These are phyloP conservation scores for Suhomyces panamericanus DNA, from an alignment of 1,139 yeast species.

Conservation along the genomic window DNA sequence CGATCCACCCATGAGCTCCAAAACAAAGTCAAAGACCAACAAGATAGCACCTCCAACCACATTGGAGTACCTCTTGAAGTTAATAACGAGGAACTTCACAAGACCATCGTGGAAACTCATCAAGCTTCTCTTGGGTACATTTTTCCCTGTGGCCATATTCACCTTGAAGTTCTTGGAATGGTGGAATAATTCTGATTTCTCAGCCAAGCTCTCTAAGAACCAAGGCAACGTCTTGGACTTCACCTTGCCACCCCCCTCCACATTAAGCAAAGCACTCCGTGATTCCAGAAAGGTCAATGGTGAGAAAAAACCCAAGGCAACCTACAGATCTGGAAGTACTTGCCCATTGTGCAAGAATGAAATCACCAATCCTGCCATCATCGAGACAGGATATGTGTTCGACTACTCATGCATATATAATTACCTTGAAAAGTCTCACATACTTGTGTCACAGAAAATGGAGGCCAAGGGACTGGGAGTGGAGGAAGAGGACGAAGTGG, in stretches of 20 bases:
- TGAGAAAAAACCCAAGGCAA: conserved; percentile 12
- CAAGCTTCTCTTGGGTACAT: conserved; percentile 44
- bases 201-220: conserved; percentile 57
- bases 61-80: conserved; percentile 42
- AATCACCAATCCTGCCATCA: conserved; percentile 76
- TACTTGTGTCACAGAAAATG: conserved; percentile 28
- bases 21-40: conserved; percentile 19
- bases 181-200: conserved; percentile 87
- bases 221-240: conserved; percentile 50
- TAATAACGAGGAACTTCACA: conserved; percentile 32
- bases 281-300: conserved; percentile 9
- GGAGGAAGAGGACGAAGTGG: conserved; percentile 16
- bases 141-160: conserved; percentile 85
- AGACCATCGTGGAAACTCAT: conserved; percentile 43
- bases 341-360: conserved; percentile 76
- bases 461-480: conserved; percentile 10
- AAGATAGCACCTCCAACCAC: conserved; percentile 53
- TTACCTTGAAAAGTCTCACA: conserved; percentile 53
- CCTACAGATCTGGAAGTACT: conserved; percentile 33
- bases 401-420: conserved; percentile 85
- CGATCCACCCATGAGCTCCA: conserved; percentile 28
- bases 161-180: conserved; percentile 85
- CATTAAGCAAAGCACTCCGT: conserved; percentile 21
- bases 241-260: conserved; percentile 56
- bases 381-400: conserved; percentile 89